Base-by-base conservation (phyloP, 371 early-diverging fungal species). In the Massospora cicadina region DNA sequence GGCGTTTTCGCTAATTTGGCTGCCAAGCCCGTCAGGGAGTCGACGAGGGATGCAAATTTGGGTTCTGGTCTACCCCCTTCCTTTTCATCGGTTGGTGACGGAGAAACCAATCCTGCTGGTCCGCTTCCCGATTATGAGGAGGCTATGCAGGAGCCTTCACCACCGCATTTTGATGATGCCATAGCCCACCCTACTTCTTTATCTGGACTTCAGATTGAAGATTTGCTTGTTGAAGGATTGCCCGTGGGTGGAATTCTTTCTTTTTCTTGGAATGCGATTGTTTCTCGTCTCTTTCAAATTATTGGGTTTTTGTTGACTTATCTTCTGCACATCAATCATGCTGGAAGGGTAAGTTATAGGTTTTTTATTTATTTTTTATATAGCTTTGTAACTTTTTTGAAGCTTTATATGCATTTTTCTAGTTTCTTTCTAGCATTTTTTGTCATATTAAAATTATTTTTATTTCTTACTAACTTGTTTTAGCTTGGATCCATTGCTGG, bases 271-370 rank as follows among this genome's bases (percentile, higher is more conserved):
- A 82, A 80, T 61, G 72, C 80, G 62, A 69, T 79, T 55, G 78
- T 82, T 80, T 75, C 65, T 67, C 64, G 17, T 12, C 32, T 67
- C 29, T 85, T 85, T 68, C 84, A 85, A 65, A 79, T 82, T 68
- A 81, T 83, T 31, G 85, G 85, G 5, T 85, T 85, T 65, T 75
- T 83, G 71, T 66, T 85, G 64, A 82, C 83, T 26, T 85, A 85
- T 68, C 71, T 85, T 55, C 72, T 83, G 33, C 82, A 81, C 65
- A 82, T 83, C 33, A 77, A 79, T 29, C 83, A 83, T 67, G 79
- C 83, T 21, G 77, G 81, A 54, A 81, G 81, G 74, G 78, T 76
- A 73, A 65, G 65, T 63, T 28, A 62, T 53, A 21, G 21, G n/a
- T 61, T 29, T 53, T 32, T 27, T 31, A 57, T 27, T 32, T 55